phyloP scores from a whole-genome alignment of 805 yeast species.

The Candida glaebosa region DNA sequence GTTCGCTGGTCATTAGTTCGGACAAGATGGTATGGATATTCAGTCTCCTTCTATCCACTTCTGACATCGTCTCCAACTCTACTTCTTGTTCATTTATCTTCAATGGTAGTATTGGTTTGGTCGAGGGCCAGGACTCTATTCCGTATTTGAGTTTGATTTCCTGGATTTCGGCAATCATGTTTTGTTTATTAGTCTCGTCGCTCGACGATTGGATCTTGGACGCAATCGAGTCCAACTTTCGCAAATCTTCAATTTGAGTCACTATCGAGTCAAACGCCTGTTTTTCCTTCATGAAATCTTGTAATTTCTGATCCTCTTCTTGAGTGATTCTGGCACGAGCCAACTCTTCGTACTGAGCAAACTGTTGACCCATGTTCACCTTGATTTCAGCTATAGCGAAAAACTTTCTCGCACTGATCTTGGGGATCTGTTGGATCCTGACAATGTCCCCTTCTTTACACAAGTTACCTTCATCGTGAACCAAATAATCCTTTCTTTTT shows the following conservation, averaged over 20 bases:
- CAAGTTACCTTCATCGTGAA: conserved; percentile 89
- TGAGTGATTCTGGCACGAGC: conserved; percentile 63
- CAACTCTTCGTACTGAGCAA: conserved; percentile 70
- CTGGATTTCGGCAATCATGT: conserved; percentile 28
- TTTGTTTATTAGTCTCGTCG: conserved; percentile 9
- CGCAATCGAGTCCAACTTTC: conserved; percentile 29
- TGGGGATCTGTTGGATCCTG: conserved; percentile 85
- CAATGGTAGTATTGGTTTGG: conserved; percentile 36
- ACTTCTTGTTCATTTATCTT: conserved; percentile 23
- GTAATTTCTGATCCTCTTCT: conserved; percentile 62
- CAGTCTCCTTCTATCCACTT: conserved; percentile 25
- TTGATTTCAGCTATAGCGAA: conserved; percentile 93
- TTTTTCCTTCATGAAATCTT: conserved; percentile 50
- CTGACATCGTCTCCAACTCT: conserved; percentile 27
- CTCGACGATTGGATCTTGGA: conserved; percentile 16
- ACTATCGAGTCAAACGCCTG: conserved; percentile 22
- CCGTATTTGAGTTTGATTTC: conserved; percentile 35
- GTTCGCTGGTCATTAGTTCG: conserved; percentile 26
- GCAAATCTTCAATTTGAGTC: conserved; percentile 36
- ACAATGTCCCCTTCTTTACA: conserved; percentile 96
- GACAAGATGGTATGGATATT: conserved; percentile 27
- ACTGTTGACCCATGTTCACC: conserved; percentile 86
- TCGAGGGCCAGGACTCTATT: conserved; percentile 39
- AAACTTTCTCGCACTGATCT: conserved; percentile 73
- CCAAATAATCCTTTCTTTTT: conserved; percentile 78